These are phyloP conservation scores for Turnera subulata DNA, from an alignment of 345 rosid species.

Conservation along the genomic window DNA sequence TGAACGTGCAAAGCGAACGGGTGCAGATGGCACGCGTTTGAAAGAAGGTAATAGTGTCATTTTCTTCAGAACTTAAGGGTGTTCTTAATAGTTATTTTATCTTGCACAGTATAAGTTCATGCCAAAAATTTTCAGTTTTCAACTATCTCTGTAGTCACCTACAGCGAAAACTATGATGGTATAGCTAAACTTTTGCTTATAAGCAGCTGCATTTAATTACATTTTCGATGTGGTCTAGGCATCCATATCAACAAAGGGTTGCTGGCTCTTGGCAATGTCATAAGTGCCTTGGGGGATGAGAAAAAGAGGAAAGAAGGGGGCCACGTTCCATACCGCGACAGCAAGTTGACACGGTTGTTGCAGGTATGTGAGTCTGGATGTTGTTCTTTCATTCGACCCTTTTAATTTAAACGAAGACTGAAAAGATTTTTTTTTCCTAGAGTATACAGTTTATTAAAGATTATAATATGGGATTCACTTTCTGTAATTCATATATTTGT, in stretches of 20 bases:
- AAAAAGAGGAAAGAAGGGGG: constrained; percentile 95
- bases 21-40: constrained; percentile 91
- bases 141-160: too few species aligned
- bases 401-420: neutral
- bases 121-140: too few species aligned
- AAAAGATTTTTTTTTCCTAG: too few species aligned
- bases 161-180: too few species aligned
- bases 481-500: too few species aligned
- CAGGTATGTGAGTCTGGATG: constrained; percentile 44
- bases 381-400: neutral
- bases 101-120: too few species aligned
- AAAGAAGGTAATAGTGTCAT: constrained; percentile 71
- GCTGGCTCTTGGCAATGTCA: constrained; percentile 90
- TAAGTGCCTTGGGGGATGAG: constrained; percentile 95
- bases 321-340: constrained; percentile 94
- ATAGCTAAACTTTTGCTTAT: too few species aligned
- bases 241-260: constrained; percentile 94
- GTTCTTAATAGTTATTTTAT: too few species aligned
- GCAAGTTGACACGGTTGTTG: constrained; percentile 96
- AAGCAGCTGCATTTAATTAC: neutral
- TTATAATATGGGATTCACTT: too few species aligned
- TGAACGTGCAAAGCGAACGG: constrained; percentile 93
- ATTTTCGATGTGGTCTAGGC: constrained; percentile 38
- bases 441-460: too few species aligned
- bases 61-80: too few species aligned